phyloP scores from a whole-genome alignment of 2,329 filamentous ascomycete species.

The Apiospora arundinis region DNA sequence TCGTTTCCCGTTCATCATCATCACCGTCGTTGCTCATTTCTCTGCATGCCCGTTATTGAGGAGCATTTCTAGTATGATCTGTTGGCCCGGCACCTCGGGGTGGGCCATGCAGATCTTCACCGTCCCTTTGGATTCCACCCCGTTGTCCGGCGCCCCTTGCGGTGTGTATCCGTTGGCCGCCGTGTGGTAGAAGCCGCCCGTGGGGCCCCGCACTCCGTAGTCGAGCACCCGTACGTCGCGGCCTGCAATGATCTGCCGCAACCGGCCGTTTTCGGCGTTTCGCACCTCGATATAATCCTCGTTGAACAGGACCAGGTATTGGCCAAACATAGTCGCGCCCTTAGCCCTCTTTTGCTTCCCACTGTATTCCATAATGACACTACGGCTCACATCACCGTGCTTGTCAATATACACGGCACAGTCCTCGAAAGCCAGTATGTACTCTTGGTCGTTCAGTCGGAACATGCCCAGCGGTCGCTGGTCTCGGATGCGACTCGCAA shows the following conservation, averaged over 20 bases:
- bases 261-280: constrained; percentile 92
- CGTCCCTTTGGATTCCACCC: constrained; percentile 67
- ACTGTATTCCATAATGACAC: constrained; percentile 98
- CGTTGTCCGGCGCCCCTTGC: constrained; percentile 43
- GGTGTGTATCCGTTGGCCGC: constrained; percentile 39
- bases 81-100: constrained; percentile 81
- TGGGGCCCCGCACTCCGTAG: constrained; percentile 73
- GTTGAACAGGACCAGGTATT: constrained; percentile 92
- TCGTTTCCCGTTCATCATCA: background rate
- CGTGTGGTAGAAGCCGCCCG: constrained; percentile 50
- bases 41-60: constrained; percentile 83
- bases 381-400: constrained; percentile 92
- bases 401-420: constrained; percentile 98
- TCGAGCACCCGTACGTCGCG: constrained; percentile 90
- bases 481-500: constrained; percentile 81
- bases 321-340: constrained; percentile 85
- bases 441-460: constrained; percentile 88
- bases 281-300: constrained; percentile 96
- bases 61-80: constrained; percentile 90
- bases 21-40: constrained; percentile 40
- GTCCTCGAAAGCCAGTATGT: constrained; percentile 91
- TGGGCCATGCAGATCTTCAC: constrained; percentile 97
- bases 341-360: constrained; percentile 81
- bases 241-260: constrained; percentile 93
- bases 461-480: constrained; percentile 96